A percentile compares a stretch with the other conserved stretches of the same genome.
Conservation (phyloP, 208 protist genomes). For the Leishmania tropica region DNA sequence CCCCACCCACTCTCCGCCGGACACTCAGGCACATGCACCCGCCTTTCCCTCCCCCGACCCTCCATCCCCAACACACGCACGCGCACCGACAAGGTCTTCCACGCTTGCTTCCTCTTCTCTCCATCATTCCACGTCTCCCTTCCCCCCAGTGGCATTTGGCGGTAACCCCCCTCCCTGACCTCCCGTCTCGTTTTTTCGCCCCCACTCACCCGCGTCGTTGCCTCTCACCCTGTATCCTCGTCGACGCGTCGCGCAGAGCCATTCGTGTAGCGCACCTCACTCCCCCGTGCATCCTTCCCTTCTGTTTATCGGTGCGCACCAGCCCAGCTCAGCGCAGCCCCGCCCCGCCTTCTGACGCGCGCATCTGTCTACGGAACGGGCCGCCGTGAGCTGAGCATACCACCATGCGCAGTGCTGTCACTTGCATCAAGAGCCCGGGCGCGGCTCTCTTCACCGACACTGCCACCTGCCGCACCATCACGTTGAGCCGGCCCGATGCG, state of each 20-base stretch:
- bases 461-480: constrained; percentile 45
- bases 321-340: background rate
- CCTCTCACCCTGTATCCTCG: background rate
- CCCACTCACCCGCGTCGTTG: background rate
- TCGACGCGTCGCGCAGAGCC: background rate
- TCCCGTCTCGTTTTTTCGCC: background rate
- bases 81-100: no score
- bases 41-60: no score
- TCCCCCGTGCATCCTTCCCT: background rate
- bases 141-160: background rate
- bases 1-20: no score
- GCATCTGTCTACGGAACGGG: background rate
- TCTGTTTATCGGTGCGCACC: background rate
- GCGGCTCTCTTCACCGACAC: constrained; percentile 38
- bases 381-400: background rate
- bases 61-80: no score
- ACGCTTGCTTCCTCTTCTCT: no score
- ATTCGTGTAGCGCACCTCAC: background rate
- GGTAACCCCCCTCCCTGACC: no score
- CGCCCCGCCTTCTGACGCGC: background rate
- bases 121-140: no score
- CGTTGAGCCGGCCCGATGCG: constrained; percentile 32
- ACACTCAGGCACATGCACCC: background rate
- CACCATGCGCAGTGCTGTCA: constrained; percentile 5
- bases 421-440: constrained; percentile 8